phyloP scores from a whole-genome alignment of 2,329 filamentous ascomycete species.

The Cytospora paraplurivora region DNA sequence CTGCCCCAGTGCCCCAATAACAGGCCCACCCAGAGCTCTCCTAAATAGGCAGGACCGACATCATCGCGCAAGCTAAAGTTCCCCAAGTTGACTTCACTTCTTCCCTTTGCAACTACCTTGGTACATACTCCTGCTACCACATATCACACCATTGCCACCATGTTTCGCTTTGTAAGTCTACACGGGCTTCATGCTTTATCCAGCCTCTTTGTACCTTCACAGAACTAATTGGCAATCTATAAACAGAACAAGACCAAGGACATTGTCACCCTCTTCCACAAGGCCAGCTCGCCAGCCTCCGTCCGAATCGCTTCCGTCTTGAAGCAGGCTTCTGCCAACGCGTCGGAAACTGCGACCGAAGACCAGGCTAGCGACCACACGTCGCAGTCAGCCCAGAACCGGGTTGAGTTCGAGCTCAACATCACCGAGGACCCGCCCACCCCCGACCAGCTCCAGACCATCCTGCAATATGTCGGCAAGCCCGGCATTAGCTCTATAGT shows the following conservation, averaged over 20 bases:
- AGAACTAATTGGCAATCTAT: constrained; percentile 13
- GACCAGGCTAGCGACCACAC: constrained; percentile 72
- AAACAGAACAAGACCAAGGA: constrained; percentile 76
- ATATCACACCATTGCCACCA: constrained; percentile 35
- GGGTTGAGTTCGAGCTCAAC: constrained; percentile 77
- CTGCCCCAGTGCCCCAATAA: not conserved
- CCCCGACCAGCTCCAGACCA: constrained; percentile 40
- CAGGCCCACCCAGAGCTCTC: constrained; percentile 20
- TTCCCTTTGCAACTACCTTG: not conserved
- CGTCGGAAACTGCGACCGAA: constrained; percentile 67
- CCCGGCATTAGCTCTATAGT: constrained; percentile 64
- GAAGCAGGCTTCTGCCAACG: constrained; percentile 75
- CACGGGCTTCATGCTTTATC: constrained; percentile 2
- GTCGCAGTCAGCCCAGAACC: constrained; percentile 55
- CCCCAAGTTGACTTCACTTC: constrained; percentile 16
- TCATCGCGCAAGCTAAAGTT: constrained; percentile 20
- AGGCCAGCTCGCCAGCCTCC: constrained; percentile 72
- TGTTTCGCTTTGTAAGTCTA: constrained; percentile 51
- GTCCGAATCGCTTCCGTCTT: constrained; percentile 73
- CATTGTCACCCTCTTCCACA: constrained; percentile 95
- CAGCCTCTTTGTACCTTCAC: not conserved
- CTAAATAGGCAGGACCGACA: constrained; percentile 25
- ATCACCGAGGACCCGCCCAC: constrained; percentile 62
- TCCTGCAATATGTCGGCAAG: constrained; percentile 57
- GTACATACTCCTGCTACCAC: constrained; percentile 1